These are phyloP conservation scores for Mixia osmundae DNA, from an alignment of 1,284 basidiomycete species.

Conservation along the genomic window DNA sequence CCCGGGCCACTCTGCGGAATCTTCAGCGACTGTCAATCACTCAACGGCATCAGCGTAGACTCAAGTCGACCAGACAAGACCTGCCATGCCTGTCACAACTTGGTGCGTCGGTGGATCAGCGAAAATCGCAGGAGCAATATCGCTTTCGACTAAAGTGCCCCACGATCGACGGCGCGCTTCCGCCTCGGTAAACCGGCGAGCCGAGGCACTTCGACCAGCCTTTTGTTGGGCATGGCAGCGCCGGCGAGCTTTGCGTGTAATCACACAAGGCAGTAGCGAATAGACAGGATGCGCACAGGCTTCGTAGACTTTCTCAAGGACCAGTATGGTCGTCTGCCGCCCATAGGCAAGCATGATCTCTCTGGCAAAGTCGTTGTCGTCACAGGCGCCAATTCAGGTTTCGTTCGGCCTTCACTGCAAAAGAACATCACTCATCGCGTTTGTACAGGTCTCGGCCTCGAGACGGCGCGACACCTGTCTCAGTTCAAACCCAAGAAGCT, in stretches of 20 bases:
- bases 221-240: no score
- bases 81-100: no score
- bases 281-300: neutral
- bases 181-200: no score
- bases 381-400: constrained; percentile 20
- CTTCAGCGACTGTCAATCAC: constrained; percentile 5
- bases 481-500: constrained; percentile 3
- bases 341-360: constrained; percentile 13
- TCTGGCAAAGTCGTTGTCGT: constrained; percentile 21
- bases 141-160: no score
- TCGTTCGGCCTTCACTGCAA: neutral
- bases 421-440: neutral
- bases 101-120: no score
- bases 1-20: constrained; percentile 4
- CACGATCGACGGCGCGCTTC: no score
- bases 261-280: no score
- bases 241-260: no score
- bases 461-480: constrained; percentile 10
- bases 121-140: no score
- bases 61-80: no score
- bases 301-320: constrained; percentile 1
- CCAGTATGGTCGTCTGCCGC: constrained; percentile 2
- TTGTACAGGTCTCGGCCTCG: constrained; percentile 5
- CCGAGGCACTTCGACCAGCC: no score
- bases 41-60: no score